Conservation (phyloP, 2,329 filamentous ascomycete species). For the Stachybotrys elegans region DNA sequence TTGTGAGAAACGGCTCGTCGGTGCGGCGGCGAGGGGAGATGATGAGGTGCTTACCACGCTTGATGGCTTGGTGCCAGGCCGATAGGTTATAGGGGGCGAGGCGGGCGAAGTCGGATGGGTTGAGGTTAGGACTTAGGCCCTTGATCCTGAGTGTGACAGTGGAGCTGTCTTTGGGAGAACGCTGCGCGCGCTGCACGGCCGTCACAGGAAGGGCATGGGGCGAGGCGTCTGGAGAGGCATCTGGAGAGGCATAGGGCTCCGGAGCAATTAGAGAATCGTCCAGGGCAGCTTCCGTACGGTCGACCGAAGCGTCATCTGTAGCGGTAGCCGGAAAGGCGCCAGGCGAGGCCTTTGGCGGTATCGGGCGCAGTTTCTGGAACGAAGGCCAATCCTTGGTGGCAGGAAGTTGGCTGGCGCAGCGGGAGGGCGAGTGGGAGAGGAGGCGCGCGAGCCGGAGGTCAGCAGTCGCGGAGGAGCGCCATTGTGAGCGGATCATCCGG, state of each 20-base stretch:
- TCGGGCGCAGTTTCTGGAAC: no score
- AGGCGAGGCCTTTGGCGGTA: no score
- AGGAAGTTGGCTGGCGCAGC: neutral
- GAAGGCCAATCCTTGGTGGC: no score
- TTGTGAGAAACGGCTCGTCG: no score
- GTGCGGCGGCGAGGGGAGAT: slow-evolving; percentile 7
- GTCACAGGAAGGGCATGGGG: no score
- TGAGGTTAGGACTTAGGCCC: slow-evolving; percentile 53
- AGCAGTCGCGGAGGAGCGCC: slow-evolving; percentile 17
- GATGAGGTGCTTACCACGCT: slow-evolving; percentile 37
- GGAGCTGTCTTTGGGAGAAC: neutral
- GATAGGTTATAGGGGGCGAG: slow-evolving; percentile 61
- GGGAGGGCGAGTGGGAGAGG: slow-evolving; percentile 3
- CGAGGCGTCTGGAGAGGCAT: neutral
- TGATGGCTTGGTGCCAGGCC: slow-evolving; percentile 60
- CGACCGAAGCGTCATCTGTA: no score
- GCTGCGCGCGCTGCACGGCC: no score
- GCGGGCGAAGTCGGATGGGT: slow-evolving; percentile 66
- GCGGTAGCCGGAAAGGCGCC: no score
- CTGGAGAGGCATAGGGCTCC: no score
- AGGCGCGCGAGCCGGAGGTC: slow-evolving; percentile 6
- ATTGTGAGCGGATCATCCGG: slow-evolving; percentile 25
- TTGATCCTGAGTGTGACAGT: slow-evolving; percentile 48
- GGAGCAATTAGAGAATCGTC: no score
- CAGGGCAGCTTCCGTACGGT: neutral